Percentiles rank a stretch among this genome's conserved stretches.
phyloP scores from a whole-genome alignment of 2,329 filamentous ascomycete genomes.

The Ophidiomyces ophidiicola region DNA sequence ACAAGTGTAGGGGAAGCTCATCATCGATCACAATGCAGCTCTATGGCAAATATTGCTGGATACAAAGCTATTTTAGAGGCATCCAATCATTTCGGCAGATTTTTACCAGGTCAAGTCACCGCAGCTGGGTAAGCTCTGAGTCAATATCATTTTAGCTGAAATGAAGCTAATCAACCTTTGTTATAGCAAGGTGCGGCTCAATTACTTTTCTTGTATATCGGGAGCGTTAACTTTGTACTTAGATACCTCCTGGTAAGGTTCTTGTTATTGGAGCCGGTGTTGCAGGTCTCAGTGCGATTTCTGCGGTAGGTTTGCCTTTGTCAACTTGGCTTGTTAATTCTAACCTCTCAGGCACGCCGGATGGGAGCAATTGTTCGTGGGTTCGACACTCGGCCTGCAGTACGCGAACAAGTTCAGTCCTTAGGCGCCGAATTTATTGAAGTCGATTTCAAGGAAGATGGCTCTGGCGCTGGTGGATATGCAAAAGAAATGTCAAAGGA shows the following conservation, averaged over 20 bases:
- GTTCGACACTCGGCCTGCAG: conserved; percentile 82
- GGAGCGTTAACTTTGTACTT: conserved; percentile 9
- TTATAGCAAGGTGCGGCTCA: conserved; percentile 16
- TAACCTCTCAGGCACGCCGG: conserved; percentile 48
- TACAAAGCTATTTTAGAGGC: conserved; percentile 88
- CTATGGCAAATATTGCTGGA: conserved; percentile 88
- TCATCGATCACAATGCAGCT: conserved; percentile 39
- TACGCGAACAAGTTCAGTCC: conserved; percentile 79
- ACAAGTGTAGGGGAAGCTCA: conserved; percentile 2
- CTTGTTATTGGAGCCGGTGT: conserved; percentile 84
- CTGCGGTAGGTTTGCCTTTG: conserved; percentile 43
- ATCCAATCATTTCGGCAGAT: conserved; percentile 78
- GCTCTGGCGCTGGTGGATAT: conserved; percentile 72
- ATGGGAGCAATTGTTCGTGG: conserved; percentile 82
- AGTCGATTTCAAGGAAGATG: conserved; percentile 73
- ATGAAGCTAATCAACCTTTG: conserved; percentile 20
- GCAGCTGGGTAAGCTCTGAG: conserved; percentile 54
- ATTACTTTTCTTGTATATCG: neutral
- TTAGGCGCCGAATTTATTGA: conserved; percentile 83
- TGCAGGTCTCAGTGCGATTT: conserved; percentile 77
- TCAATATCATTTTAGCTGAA: neutral
- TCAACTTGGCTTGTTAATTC: neutral
- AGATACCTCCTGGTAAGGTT: conserved; percentile 78
- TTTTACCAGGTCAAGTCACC: conserved; percentile 79
- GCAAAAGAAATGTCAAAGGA: conserved; percentile 91